These are phyloP conservation scores for Glaciozyma martinii DNA, from an alignment of 768 basidiomycete species.

Conservation along the genomic window DNA sequence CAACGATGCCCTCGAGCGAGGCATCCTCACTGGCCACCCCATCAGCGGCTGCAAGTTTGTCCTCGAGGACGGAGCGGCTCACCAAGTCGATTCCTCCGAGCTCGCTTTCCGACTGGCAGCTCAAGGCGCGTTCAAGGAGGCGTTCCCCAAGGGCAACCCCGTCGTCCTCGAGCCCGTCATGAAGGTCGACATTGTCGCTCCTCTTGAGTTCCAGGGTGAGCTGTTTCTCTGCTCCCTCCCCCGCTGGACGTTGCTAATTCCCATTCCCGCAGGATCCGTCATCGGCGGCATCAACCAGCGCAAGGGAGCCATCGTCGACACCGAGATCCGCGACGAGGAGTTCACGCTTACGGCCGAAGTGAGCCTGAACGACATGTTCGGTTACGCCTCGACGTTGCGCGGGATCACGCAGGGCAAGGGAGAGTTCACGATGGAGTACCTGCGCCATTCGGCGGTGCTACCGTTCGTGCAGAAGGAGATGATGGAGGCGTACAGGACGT, in stretches of 20 bases:
- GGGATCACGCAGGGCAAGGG: slow-evolving; percentile 72
- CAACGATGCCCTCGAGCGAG: slow-evolving; percentile 86
- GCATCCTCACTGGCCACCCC: slow-evolving; percentile 74
- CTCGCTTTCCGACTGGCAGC: slow-evolving; percentile 85
- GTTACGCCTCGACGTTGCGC: slow-evolving; percentile 74
- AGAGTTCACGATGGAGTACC: slow-evolving; percentile 48
- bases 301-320: slow-evolving; percentile 87
- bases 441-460: slow-evolving; percentile 75
- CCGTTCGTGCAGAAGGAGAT: slow-evolving; percentile 57
- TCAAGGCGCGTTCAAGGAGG: slow-evolving; percentile 85
- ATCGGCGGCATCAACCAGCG: slow-evolving; percentile 89
- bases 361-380: slow-evolving; percentile 92
- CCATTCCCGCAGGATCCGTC: slow-evolving; percentile 55
- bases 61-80: slow-evolving; percentile 81
- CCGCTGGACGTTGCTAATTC: background rate
- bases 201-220: slow-evolving; percentile 76
- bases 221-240: background rate
- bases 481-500: background rate
- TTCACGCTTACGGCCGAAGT: slow-evolving; percentile 88
- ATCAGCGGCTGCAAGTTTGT: slow-evolving; percentile 79
- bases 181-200: slow-evolving; percentile 94
- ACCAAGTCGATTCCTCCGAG: slow-evolving; percentile 92
- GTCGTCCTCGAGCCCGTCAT: slow-evolving; percentile 96
- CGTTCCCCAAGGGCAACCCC: slow-evolving; percentile 63
- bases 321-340: slow-evolving; percentile 93